phyloP scores from a whole-genome alignment of 1,139 yeast species.

The Yamadazyma atlantica region DNA sequence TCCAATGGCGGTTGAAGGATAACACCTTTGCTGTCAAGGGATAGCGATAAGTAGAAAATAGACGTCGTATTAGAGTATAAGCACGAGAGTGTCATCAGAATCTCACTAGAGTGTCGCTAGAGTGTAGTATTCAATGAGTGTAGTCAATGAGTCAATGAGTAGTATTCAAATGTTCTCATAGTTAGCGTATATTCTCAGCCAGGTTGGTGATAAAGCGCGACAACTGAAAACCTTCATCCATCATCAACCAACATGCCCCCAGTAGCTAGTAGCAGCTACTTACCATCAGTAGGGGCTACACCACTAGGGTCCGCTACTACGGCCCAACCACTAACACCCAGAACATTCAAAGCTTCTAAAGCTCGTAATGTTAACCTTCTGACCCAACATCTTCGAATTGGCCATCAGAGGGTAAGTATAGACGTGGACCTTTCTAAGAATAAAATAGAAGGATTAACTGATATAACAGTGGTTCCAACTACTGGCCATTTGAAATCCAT shows the following conservation, averaged over 20 bases:
- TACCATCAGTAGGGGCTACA: slow-evolving; percentile 10
- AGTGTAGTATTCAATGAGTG: no score
- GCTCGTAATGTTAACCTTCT: slow-evolving; percentile 25
- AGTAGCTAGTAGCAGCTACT: slow-evolving; percentile 15
- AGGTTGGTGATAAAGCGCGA: background rate
- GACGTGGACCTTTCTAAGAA: slow-evolving; percentile 64
- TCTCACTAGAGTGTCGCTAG: no score
- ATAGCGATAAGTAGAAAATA: no score
- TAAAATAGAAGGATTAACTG: slow-evolving; percentile 71
- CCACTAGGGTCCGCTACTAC: slow-evolving; percentile 12
- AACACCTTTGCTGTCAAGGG: slow-evolving; percentile 10
- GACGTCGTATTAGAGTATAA: no score
- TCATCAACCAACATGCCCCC: slow-evolving; percentile 21
- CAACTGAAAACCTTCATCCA: background rate
- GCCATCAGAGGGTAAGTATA: slow-evolving; percentile 67
- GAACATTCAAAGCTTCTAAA: slow-evolving; percentile 20
- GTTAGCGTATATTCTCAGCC: no score
- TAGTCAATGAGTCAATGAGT: no score
- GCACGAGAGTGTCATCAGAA: no score
- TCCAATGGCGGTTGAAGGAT: slow-evolving; percentile 22
- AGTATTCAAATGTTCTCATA: no score
- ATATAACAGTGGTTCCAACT: slow-evolving; percentile 74
- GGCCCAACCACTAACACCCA: slow-evolving; percentile 18
- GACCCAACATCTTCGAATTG: slow-evolving; percentile 51
- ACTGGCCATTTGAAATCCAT: slow-evolving; percentile 58